Conservation (phyloP, 2,329 filamentous ascomycete genomes). For the Ophiostoma populinum region DNA sequence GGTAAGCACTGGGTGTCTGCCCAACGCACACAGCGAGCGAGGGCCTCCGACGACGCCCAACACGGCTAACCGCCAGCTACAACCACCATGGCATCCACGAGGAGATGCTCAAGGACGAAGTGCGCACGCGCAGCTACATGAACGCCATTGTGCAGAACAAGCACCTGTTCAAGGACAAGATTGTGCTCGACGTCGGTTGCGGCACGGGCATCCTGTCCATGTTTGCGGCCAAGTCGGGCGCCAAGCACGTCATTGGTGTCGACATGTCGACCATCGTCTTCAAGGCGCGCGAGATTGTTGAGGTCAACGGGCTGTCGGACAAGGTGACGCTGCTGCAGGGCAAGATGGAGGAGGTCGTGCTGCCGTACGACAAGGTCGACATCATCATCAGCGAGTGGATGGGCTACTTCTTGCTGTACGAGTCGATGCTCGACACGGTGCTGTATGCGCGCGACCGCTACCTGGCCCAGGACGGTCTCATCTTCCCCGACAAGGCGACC, state of each 20-base stretch:
- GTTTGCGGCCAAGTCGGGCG: constrained; percentile 92
- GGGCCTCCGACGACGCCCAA: no score
- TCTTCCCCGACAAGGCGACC: constrained; percentile 97
- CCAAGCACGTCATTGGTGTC: constrained; percentile 96
- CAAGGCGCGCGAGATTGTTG: constrained; percentile 92
- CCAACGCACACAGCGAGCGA: no score
- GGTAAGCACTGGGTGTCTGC: constrained; percentile 31
- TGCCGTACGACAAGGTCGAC: constrained; percentile 90
- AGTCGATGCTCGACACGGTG: constrained; percentile 97
- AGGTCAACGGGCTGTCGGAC: constrained; percentile 75
- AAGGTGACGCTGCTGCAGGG: constrained; percentile 97
- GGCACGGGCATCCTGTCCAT: constrained; percentile 97
- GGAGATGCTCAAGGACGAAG: constrained; percentile 99
- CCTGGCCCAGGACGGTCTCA: constrained; percentile 69
- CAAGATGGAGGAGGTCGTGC: constrained; percentile 97
- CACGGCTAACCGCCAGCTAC: constrained; percentile 42
- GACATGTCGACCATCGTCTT: constrained; percentile 99
- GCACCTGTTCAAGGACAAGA: constrained; percentile 80
- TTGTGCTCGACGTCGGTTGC: constrained; percentile 92
- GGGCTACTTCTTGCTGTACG: constrained; percentile 97
- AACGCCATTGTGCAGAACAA: constrained; percentile 95
- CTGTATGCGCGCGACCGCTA: constrained; percentile 92
- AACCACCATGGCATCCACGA: constrained; percentile 98
- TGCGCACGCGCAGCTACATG: constrained; percentile 91
- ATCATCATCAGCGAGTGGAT: constrained; percentile 99